A percentile compares a stretch with the other conserved stretches of the same genome.
phyloP scores from a whole-genome alignment of 2,329 filamentous ascomycete species.

The Fusarium tjaetaba region DNA sequence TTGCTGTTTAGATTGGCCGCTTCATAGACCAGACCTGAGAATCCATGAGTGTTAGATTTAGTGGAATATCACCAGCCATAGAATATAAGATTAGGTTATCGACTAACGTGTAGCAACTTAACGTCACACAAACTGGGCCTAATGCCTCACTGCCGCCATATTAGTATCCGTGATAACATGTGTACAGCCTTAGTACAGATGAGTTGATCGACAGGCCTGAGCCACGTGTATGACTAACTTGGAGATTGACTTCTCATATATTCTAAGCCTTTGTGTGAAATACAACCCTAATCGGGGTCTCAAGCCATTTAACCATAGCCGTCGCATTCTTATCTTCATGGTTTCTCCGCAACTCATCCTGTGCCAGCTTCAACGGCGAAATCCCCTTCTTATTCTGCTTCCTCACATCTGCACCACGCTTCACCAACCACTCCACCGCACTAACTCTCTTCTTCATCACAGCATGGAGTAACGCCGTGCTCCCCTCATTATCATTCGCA shows the following conservation, averaged over 20 bases:
- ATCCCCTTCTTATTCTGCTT: background rate
- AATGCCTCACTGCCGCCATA: accelerated
- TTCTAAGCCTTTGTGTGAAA: background rate
- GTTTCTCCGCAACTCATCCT: background rate
- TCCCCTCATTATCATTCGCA: background rate
- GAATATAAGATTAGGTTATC: too few relatives aligned
- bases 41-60: too few relatives aligned
- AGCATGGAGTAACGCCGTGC: background rate
- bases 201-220: background rate
- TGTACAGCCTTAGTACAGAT: accelerated
- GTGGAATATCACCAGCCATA: too few relatives aligned
- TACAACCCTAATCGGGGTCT: background rate
- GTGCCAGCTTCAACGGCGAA: background rate
- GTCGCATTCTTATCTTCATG: background rate
- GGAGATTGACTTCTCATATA: accelerated
- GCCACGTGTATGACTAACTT: accelerated
- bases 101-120: background rate
- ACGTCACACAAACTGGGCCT: accelerated
- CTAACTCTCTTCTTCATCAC: background rate
- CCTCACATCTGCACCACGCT: background rate
- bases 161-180: accelerated
- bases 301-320: background rate
- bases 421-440: background rate
- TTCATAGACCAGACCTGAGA: accelerated
- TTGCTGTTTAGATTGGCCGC: accelerated